Evolutionary conservation across 306 rosid species (phyloP), one percentile per base, ranked within the genome.

Genomic region (Cucurbita maxima): DNA sequence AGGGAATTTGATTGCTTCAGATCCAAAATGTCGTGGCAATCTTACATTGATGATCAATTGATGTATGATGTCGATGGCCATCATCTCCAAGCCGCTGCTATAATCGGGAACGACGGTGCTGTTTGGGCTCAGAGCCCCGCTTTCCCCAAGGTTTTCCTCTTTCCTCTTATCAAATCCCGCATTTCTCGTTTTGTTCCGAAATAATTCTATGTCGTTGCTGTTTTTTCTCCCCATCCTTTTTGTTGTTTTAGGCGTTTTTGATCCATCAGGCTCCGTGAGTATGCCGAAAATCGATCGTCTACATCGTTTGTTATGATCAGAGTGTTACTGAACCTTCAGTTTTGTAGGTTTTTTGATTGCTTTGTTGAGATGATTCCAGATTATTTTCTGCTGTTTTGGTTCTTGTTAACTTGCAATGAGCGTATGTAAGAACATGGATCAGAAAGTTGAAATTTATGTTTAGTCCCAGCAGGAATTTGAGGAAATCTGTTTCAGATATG

Each of bases 21-120:
- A 18, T 64, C 45, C 25, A 83, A 57, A 48, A 88, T 88, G 92
- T 84, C 87, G 82, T 86, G 90, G 90, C 90, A 88, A 75, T 34
- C 84, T 7, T 88, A 86, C 83, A 85, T 83, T 4, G 92, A 86
- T 59, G 92, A 86, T 0, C 92, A 86, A 59, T 79, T 88, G 68
- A 77, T 86, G 87, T 83, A 86, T 71, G 88, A 87, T 1, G 78
- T 87, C 75, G 89, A 86, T 36, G 85, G 89, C 78, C 74, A 84
- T 5, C 81, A 59, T 19, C 89, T 86, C 76, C 5, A 83, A 57
- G 57, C 88, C 73, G 81, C 91, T 19, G 87, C 91, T 71, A 82
- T 87, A 70, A 10, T 82, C 66, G 91, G 88, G 68, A 86, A 19
- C 74, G 90, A 86, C 66, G 90, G 81, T 13, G 74, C 79, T 61